phyloP scores from a whole-genome alignment of 768 basidiomycete genomes.

The Filobasidium floriforme region DNA sequence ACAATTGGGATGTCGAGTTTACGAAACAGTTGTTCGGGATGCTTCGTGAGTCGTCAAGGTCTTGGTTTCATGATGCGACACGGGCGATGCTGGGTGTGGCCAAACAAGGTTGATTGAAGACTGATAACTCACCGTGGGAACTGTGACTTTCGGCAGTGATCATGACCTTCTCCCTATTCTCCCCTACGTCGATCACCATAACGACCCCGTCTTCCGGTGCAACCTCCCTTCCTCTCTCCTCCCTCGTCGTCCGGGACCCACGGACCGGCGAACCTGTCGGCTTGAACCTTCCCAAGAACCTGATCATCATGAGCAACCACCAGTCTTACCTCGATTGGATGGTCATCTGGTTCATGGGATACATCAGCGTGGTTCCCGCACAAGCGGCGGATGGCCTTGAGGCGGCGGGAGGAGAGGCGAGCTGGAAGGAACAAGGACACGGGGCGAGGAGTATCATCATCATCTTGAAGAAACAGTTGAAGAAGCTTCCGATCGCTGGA shows the following conservation, averaged over 20 bases:
- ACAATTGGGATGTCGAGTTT: constrained; percentile 64
- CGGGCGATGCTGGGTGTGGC: constrained; percentile 36
- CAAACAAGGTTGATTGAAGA: constrained; percentile 37
- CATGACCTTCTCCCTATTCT: constrained; percentile 17
- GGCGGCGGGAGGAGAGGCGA: neutral
- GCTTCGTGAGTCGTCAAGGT: constrained; percentile 49
- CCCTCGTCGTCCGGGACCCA: constrained; percentile 54
- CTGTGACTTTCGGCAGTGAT: constrained; percentile 3
- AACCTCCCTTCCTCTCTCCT: constrained; percentile 44
- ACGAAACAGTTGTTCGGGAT: constrained; percentile 76
- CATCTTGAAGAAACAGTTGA: constrained; percentile 82
- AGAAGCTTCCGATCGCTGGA: constrained; percentile 76
- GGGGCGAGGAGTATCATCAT: constrained; percentile 67
- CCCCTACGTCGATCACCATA: constrained; percentile 24
- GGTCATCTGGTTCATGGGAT: constrained; percentile 58
- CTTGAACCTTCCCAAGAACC: constrained; percentile 61
- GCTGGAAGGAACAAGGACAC: constrained; percentile 23
- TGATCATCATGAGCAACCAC: constrained; percentile 84
- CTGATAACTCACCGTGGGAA: constrained; percentile 24
- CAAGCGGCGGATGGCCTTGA: neutral
- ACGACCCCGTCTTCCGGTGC: constrained; percentile 18
- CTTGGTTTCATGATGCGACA: constrained; percentile 28
- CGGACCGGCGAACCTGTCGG: constrained; percentile 9
- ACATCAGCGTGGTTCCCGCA: constrained; percentile 23
- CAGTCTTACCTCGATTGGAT: constrained; percentile 53